Base-by-base conservation (phyloP, 176 grass and related monocot species). In the Aegilops bicornis region DNA sequence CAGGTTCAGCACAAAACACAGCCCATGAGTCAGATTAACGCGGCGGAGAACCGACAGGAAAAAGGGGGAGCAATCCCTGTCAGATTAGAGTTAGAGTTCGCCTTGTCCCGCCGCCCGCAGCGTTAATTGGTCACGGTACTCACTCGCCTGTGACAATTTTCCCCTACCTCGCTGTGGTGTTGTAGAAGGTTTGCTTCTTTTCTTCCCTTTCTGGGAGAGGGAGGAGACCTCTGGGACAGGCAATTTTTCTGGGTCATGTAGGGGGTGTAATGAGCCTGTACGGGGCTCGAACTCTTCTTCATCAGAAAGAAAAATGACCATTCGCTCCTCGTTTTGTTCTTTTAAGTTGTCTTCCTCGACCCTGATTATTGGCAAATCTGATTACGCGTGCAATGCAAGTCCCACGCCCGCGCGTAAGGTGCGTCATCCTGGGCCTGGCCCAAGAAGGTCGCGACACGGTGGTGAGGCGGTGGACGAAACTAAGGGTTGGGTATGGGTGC, bases 151-250 rank as follows among this genome's bases (percentile, higher is more conserved):
- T 85, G 64, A 35, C 71, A 77, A 25, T 15, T 77, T 82, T 77
- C n/a, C 54, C 19, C 25, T 23, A 66, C 72, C 69, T 81, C 63
- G 45, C 33, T 75, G 25, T 59, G 50, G 62, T 71, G 69, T 62
- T 63, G 64, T 77, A 72, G 45, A 80, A 84, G 81, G 50, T 52
- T 52, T 60, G 42, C 80, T 80, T 29, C 43, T 81, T 91, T 84
- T 54, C 50, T 50, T 24, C 62, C 69, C 77, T 48, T 81, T 76
- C 36, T 35, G 29, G 84, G 80, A 25, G 89, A 68, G 60, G 66
- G 35, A 54, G 50, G 6, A 69, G 16, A 56, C 63, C 16, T 85
- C 63, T 37, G 27, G 70, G 67, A 33, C 23, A 77, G 33, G 81
- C n/a, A 52, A 8, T 77, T 82, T 86, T 82, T 54, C 69, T 42